phyloP scores from a whole-genome alignment of 2,329 filamentous ascomycete species.

The Penicillium sp. region DNA sequence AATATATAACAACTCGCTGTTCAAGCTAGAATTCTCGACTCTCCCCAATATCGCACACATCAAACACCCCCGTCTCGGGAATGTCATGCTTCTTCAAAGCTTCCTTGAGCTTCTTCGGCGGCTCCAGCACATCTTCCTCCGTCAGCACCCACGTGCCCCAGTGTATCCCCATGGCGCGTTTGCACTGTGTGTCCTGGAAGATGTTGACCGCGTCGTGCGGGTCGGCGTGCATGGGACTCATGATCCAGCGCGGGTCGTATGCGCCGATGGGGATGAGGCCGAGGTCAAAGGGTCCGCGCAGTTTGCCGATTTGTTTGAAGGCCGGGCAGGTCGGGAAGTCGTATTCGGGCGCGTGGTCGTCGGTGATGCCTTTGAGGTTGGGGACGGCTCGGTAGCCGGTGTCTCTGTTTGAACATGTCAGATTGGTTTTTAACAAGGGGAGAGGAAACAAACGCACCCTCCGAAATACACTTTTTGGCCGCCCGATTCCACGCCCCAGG shows the following conservation, averaged over 20 bases:
- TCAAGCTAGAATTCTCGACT: conserved; percentile 65
- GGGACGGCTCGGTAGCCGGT: conserved; percentile 84
- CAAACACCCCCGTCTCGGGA: conserved; percentile 69
- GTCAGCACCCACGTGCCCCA: conserved; percentile 90
- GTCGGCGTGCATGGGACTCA: conserved; percentile 79
- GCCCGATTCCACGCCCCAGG: conserved; percentile 73
- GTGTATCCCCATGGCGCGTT: conserved; percentile 77
- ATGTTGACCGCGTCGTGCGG: conserved; percentile 87
- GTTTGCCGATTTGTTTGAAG: conserved; percentile 75
- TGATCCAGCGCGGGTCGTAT: conserved; percentile 63
- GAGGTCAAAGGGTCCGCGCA: conserved; percentile 82
- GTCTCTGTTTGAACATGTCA: conserved; percentile 53
- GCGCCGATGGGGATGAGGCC: conserved; percentile 92
- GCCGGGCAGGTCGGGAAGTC: conserved; percentile 72
- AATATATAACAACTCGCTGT: neutral
- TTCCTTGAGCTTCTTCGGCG: conserved; percentile 66
- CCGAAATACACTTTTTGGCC: conserved; percentile 81
- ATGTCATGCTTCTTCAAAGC: conserved; percentile 66
- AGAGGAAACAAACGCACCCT: conserved; percentile 41
- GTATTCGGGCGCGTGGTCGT: conserved; percentile 69
- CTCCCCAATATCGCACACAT: conserved; percentile 80
- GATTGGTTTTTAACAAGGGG: conserved; percentile 20
- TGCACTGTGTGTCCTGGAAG: conserved; percentile 76
- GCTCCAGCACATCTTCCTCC: conserved; percentile 78
- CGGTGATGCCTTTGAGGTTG: conserved; percentile 54